Base-by-base conservation (phyloP, 2,329 filamentous ascomycete genomes). In the Hypoxylon sp. region DNA sequence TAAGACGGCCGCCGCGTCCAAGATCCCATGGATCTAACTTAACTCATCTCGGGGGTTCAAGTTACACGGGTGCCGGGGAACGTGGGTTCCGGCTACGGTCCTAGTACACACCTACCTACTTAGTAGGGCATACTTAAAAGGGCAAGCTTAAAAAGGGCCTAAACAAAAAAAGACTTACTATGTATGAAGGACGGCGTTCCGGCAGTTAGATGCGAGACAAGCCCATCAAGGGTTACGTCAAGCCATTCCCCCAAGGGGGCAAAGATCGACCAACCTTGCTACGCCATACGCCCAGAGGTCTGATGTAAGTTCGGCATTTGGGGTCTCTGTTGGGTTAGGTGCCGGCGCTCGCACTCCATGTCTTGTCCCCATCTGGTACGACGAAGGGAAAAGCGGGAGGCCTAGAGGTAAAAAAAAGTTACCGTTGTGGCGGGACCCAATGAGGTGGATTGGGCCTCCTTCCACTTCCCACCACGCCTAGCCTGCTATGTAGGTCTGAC, bases 151-250 rank as follows among this genome's bases (percentile, higher is more conserved):
- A 54, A 50, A 58, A 23, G 47, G 29, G 50, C 4, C 6, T 37
- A 52, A 19, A 27, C 25, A 3, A 27, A 27, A 27, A 27, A 27
- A 27, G 16, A 19, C 16, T 41, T 21, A n/a, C n/a, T n/a, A n/a
- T n/a, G n/a, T n/a, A n/a, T n/a, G n/a, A n/a, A n/a, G 16, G 37
- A 21, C 37, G 37, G 47, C 32, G 37, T 32, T 21, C 63, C 66
- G 66, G 66, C 63, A 69, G 63, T 69, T 69, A 21, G 59, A 66
- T 69, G 66, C 66, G 66, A 69, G 62, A 61, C 56, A 65, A 41
- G 27, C 53, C 39, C 23, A 54, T 3, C 46, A 37, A 56, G 30
- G 55, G 63, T 63, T 61, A 55, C 63, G 58, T 50, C 52, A 45
- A 51, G n/a, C n/a, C n/a, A 45, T 27, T 51, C 27, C 51, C 39